A percentile compares a stretch with the other conserved stretches of the same genome.
These are phyloP conservation scores for Domatiomyces globalis DNA, from an alignment of 2,329 filamentous ascomycete genomes.

Conservation along the genomic window DNA sequence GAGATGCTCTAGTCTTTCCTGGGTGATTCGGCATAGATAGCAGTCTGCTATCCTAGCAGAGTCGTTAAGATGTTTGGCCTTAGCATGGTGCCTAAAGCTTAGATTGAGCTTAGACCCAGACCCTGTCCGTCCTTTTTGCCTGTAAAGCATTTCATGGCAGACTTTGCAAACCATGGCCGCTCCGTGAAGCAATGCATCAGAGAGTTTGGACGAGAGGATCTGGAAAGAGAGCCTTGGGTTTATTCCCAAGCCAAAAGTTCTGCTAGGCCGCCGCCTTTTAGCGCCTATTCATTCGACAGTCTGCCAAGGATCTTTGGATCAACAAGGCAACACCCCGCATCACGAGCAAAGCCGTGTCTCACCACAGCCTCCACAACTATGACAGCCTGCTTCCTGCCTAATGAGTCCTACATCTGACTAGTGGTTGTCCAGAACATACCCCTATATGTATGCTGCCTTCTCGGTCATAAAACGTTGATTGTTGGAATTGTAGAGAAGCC, in stretches of 20 bases:
- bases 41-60: conserved; percentile 1
- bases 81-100: conserved; percentile 2
- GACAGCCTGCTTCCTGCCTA: too few species aligned
- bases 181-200: too few species aligned
- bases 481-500: too few species aligned
- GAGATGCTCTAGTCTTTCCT: conserved; percentile 1
- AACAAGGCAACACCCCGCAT: too few species aligned
- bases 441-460: too few species aligned
- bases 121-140: conserved; percentile 1
- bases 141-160: conserved; percentile 4
- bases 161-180: conserved; percentile 6
- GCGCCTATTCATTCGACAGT: background rate
- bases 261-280: background rate
- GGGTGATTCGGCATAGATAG: conserved; percentile 2
- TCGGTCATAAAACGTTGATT: too few species aligned
- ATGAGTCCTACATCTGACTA: too few species aligned
- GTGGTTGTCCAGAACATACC: too few species aligned
- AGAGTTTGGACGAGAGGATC: background rate
- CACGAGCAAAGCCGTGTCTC: too few species aligned
- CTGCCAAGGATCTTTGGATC: too few species aligned
- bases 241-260: background rate
- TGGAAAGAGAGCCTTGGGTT: background rate
- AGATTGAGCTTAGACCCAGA: conserved; percentile 1
- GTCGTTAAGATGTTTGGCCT: background rate
- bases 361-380: too few species aligned